Evolutionary conservation across 202 grass and related monocot genomes (phyloP).

Genomic region (Eragrostis tef): DNA sequence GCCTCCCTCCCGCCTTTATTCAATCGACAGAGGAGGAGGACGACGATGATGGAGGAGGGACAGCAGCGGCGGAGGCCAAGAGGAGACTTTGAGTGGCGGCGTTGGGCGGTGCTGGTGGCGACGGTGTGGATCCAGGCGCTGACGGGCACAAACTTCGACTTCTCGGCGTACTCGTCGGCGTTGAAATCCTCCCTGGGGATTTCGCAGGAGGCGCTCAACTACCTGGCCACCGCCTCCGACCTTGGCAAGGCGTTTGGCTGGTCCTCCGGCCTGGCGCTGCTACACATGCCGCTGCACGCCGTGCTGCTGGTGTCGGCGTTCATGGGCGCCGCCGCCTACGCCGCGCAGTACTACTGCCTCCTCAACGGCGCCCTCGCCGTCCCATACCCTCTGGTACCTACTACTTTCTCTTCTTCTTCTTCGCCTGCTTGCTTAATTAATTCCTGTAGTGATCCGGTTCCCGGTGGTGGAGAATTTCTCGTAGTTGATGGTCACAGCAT

Average conservation of each 20-base stretch:
- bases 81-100: neutral
- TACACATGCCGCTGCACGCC: slow-evolving; percentile 66
- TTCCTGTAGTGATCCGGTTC: too few relatives aligned
- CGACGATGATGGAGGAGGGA: too few relatives aligned
- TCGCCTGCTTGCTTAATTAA: too few relatives aligned
- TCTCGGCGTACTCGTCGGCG: slow-evolving; percentile 89
- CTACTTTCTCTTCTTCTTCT: neutral
- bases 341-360: slow-evolving; percentile 67
- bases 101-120: slow-evolving; percentile 60
- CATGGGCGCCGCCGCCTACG: slow-evolving; percentile 64
- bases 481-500: too few relatives aligned
- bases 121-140: slow-evolving; percentile 75
- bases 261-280: slow-evolving; percentile 79
- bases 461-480: too few relatives aligned
- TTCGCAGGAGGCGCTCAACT: slow-evolving; percentile 84
- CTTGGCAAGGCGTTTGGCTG: slow-evolving; percentile 81
- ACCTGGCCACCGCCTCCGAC: slow-evolving; percentile 85
- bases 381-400: slow-evolving; percentile 43
- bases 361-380: neutral
- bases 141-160: slow-evolving; percentile 79
- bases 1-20: too few relatives aligned
- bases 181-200: slow-evolving; percentile 66
- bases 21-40: too few relatives aligned
- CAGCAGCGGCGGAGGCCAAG: too few relatives aligned
- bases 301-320: slow-evolving; percentile 69